These are phyloP conservation scores for Sisymbrium irio DNA, from an alignment of 345 rosid species.

Conservation along the genomic window DNA sequence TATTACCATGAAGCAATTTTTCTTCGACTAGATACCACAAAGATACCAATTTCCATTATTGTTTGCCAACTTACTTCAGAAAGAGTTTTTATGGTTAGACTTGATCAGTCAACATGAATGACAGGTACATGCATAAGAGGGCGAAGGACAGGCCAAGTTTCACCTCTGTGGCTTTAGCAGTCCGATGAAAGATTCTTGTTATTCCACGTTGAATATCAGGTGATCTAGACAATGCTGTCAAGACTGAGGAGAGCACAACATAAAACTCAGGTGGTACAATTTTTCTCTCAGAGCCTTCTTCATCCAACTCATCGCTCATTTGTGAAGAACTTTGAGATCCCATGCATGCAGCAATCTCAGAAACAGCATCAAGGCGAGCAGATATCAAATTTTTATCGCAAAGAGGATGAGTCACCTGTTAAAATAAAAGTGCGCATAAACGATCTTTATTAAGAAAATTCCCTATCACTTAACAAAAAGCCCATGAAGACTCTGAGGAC, in stretches of 20 bases:
- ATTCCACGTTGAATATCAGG: slow-evolving; percentile 96
- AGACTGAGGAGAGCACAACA: slow-evolving; percentile 59
- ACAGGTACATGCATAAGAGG: slow-evolving; percentile 7
- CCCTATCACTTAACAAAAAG: neutral
- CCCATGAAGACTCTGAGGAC: neutral
- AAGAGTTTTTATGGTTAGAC: neutral
- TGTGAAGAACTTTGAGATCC: slow-evolving; percentile 53
- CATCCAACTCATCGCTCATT: slow-evolving; percentile 34
- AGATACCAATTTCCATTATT: neutral
- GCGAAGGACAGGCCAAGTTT: slow-evolving; percentile 17
- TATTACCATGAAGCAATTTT: neutral
- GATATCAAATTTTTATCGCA: slow-evolving; percentile 74
- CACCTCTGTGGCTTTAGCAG: slow-evolving; percentile 91
- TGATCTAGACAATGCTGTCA: slow-evolving; percentile 70
- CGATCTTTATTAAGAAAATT: neutral
- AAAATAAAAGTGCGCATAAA: slow-evolving; percentile 16
- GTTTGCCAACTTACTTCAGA: neutral
- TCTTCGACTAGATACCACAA: neutral
- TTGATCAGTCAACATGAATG: slow-evolving; percentile 1
- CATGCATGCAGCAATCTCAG: slow-evolving; percentile 86
- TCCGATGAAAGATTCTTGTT: slow-evolving; percentile 88
- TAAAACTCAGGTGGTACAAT: slow-evolving; percentile 45
- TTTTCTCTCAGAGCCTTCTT: slow-evolving; percentile 42
- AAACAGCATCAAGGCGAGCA: slow-evolving; percentile 97
- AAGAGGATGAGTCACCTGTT: slow-evolving; percentile 91